Conservation (phyloP, 805 yeast genomes). For the Metschnikowia orientalis region DNA sequence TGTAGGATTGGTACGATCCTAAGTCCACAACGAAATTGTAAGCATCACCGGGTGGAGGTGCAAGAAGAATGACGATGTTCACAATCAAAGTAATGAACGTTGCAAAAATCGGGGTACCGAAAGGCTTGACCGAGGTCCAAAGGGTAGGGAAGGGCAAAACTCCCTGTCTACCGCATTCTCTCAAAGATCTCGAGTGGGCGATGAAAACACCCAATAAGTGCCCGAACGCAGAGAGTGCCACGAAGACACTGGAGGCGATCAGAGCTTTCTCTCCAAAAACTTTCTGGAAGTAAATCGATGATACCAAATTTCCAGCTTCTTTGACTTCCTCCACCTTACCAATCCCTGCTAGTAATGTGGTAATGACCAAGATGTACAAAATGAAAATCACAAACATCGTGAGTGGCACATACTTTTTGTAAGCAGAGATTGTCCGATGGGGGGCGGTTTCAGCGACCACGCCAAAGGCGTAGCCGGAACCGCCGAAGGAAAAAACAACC, state of each 20-base stretch:
- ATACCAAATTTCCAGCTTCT: slow-evolving; percentile 26
- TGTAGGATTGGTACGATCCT: slow-evolving; percentile 27
- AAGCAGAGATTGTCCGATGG: slow-evolving; percentile 23
- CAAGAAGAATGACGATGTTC: slow-evolving; percentile 25
- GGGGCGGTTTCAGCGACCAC: slow-evolving; percentile 31
- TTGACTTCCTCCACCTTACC: slow-evolving; percentile 23
- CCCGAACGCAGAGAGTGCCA: slow-evolving; percentile 31
- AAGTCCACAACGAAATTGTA: slow-evolving; percentile 30
- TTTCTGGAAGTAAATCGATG: slow-evolving; percentile 27
- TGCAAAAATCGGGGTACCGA: slow-evolving; percentile 29
- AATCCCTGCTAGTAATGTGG: slow-evolving; percentile 32
- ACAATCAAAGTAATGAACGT: slow-evolving; percentile 22
- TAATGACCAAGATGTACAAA: slow-evolving; percentile 29
- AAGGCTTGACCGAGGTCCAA: slow-evolving; percentile 31
- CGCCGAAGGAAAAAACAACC: slow-evolving; percentile 43
- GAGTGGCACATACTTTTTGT: slow-evolving; percentile 26
- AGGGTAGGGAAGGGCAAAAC: slow-evolving; percentile 26
- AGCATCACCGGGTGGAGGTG: slow-evolving; percentile 35
- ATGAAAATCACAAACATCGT: slow-evolving; percentile 29
- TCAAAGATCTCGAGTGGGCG: slow-evolving; percentile 28
- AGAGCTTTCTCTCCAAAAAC: slow-evolving; percentile 29
- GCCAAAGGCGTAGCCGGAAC: slow-evolving; percentile 36
- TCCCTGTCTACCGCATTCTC: slow-evolving; percentile 34
- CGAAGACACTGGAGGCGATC: slow-evolving; percentile 22
- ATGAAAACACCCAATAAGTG: slow-evolving; percentile 26